phyloP scores from a whole-genome alignment of 2,329 filamentous ascomycete genomes.

The Metarhizium humberi region DNA sequence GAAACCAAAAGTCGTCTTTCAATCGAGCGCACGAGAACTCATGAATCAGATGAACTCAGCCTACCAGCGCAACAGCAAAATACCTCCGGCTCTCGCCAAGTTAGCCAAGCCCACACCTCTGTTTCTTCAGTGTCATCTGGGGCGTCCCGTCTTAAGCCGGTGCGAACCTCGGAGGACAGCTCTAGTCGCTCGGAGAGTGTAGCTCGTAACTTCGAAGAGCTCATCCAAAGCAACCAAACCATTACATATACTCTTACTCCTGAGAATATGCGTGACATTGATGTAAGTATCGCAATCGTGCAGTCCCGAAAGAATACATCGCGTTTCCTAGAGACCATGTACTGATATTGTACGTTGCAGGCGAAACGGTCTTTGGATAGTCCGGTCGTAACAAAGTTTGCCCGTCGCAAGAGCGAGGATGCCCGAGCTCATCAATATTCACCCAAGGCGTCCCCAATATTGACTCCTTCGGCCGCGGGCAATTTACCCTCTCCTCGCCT shows the following conservation, averaged over 20 bases:
- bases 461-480: conserved; percentile 24
- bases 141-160: conserved; percentile 40
- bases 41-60: conserved; percentile 26
- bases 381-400: conserved; percentile 30
- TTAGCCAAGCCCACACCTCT: conserved; percentile 35
- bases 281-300: conserved; percentile 39
- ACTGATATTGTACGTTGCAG: conserved; percentile 15
- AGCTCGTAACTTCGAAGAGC: conserved; percentile 63
- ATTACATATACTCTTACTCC: conserved; percentile 77
- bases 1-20: conserved; percentile 29
- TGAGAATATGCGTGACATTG: conserved; percentile 66
- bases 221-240: conserved; percentile 75
- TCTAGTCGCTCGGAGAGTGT: conserved; percentile 45
- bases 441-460: conserved; percentile 40
- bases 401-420: conserved; percentile 38
- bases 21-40: conserved; percentile 25
- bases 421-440: conserved; percentile 25
- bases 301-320: not conserved
- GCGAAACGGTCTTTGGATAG: conserved; percentile 32
- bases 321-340: not conserved
- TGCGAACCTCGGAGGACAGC: conserved; percentile 51
- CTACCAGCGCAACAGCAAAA: conserved; percentile 13
- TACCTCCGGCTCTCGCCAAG: conserved; percentile 22
- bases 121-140: conserved; percentile 42
- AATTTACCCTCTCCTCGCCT: conserved; percentile 8